phyloP scores from a whole-genome alignment of 495 filamentous ascomycete species.

The Neurospora sp. region DNA sequence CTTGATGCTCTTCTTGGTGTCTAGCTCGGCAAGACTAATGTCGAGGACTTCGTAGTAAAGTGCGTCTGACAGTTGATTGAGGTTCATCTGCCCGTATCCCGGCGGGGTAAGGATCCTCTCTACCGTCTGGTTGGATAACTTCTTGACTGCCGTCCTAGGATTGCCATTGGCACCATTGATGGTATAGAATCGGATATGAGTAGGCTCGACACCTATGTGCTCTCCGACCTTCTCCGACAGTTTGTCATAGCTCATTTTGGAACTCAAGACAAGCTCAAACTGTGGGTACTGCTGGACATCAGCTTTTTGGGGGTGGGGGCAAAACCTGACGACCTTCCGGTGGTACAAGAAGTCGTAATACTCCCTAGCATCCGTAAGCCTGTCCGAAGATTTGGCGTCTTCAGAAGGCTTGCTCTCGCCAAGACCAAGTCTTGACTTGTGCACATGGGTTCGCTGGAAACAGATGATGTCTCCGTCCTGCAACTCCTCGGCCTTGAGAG shows the following conservation, averaged over 20 bases:
- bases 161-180: slow-evolving; percentile 64
- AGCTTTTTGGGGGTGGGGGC: slow-evolving; percentile 43
- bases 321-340: slow-evolving; percentile 62
- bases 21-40: slow-evolving; percentile 83
- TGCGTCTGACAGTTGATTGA: slow-evolving; percentile 60
- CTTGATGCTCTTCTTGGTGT: slow-evolving; percentile 77
- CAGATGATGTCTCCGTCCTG: slow-evolving; percentile 97
- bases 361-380: slow-evolving; percentile 56
- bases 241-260: slow-evolving; percentile 85
- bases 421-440: slow-evolving; percentile 25
- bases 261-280: slow-evolving; percentile 67
- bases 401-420: slow-evolving; percentile 17
- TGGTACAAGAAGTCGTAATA: slow-evolving; percentile 92
- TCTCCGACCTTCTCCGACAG: slow-evolving; percentile 80
- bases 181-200: slow-evolving; percentile 82
- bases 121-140: slow-evolving; percentile 52
- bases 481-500: slow-evolving; percentile 81
- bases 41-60: slow-evolving; percentile 90
- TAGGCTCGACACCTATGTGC: slow-evolving; percentile 63
- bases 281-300: slow-evolving; percentile 39
- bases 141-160: slow-evolving; percentile 65
- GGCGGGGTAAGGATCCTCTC: slow-evolving; percentile 59
- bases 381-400: slow-evolving; percentile 27
- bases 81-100: slow-evolving; percentile 38
- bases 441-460: slow-evolving; percentile 60